Base-by-base conservation (phyloP, 495 filamentous ascomycete genomes). In the Podospora tetraspora region DNA sequence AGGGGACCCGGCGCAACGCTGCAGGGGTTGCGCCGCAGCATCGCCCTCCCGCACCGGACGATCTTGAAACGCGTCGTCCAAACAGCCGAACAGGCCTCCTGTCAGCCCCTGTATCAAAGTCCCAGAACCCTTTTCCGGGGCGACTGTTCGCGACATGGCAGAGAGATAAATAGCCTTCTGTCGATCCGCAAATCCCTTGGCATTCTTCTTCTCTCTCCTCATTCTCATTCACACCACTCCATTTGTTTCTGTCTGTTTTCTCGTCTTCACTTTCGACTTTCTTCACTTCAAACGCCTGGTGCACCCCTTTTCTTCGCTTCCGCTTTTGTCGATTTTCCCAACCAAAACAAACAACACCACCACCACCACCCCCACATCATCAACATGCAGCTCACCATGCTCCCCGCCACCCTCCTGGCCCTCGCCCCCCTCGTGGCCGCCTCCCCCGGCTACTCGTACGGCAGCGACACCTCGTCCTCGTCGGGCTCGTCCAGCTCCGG, bases 391-490 rank as follows among this genome's bases (percentile, higher is more conserved):
- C 58, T 66, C 57, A 37, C 30, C 56, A 27, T 60, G 13, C 64
- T 66, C 52, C 34, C 34, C 56, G 9, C 63, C 32, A 25, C 63
- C 63, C 37, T 65, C 56, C 58, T 66, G 27, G 56, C 65, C 22
- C 65, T 66, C 57, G 57, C 61, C 16, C 65, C 65, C 21, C 57
- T 61, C 65, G 65, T 37, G 30, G 23, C 34, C 65, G 63, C 62
- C 37, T 12, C 57, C 12, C 25, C 65, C 29, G 65, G 57, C 57
- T 66, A 66, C 57, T 22, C 25, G 25, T 59, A 60, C 58, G 58
- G 32, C 57, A 34, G 23, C 56, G 30, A 32, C 32, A 23, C 19
- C 62, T 24, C 62, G 6, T 65, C 63, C 23, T 57, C 63, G 22
- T 65, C 63, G 16, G 25, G 63, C 43, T 29, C 43, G 8, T 56